A percentile compares a stretch with the other conserved stretches of the same genome.
Conservation (phyloP, 1,139 yeast genomes). For the Blastobotrys niveus region DNA sequence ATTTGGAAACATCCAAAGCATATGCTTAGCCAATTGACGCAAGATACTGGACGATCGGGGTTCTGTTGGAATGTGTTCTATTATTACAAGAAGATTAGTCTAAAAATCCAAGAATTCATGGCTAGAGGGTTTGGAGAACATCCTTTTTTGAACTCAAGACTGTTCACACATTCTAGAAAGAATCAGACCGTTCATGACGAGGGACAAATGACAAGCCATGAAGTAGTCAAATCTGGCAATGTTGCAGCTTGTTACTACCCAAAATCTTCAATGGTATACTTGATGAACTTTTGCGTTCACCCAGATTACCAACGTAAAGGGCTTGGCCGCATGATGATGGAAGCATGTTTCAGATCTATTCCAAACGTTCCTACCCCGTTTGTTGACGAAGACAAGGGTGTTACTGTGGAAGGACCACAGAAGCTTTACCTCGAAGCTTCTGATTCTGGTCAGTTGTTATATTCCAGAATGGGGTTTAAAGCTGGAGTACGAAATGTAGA, state of each 20-base stretch:
- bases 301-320: conserved; percentile 10
- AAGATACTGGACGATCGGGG: conserved; percentile 8
- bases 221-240: not conserved
- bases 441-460: conserved; percentile 7
- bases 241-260: conserved; percentile 1
- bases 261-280: conserved; percentile 7
- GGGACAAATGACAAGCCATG: not conserved
- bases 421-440: conserved; percentile 10
- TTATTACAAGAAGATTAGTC: not conserved
- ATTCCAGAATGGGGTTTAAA: conserved; percentile 4
- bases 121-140: not conserved
- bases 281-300: conserved; percentile 1
- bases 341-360: conserved; percentile 3
- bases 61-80: not conserved
- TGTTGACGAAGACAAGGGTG: not conserved
- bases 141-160: conserved; percentile 3
- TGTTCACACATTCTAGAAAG: not conserved
- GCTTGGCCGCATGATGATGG: conserved; percentile 5
- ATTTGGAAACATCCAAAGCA: conserved; percentile 11
- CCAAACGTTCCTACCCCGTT: conserved; percentile 10
- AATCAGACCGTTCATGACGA: not conserved
- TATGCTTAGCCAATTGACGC: conserved; percentile 5
- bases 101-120: not conserved
- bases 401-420: conserved; percentile 8
- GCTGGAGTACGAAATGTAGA: no score